These are phyloP conservation scores for Omphalotus guepiniiformis DNA, from an alignment of 768 basidiomycete species.

Conservation along the genomic window DNA sequence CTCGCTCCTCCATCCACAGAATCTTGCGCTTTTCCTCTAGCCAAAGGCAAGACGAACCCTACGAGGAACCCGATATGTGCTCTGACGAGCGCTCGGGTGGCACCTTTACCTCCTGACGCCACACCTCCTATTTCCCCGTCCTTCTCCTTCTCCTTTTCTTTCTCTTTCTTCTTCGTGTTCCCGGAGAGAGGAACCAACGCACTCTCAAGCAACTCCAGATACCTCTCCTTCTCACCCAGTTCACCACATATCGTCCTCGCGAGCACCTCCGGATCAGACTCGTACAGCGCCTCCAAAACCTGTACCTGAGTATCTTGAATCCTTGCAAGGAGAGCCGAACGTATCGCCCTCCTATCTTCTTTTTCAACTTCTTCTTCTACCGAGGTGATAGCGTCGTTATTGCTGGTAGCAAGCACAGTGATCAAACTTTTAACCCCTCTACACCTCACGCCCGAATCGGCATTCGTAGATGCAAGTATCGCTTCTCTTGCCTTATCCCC, in stretches of 20 bases:
- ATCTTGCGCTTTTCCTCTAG: slow-evolving; percentile 41
- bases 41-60: too few species aligned
- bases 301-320: slow-evolving; percentile 57
- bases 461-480: slow-evolving; percentile 49
- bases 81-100: slow-evolving; percentile 46
- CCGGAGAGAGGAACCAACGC: slow-evolving; percentile 32
- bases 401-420: slow-evolving; percentile 27
- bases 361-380: slow-evolving; percentile 38
- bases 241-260: too few species aligned
- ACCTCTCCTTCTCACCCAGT: slow-evolving; percentile 39
- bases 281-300: slow-evolving; percentile 70
- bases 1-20: slow-evolving; percentile 14
- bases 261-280: slow-evolving; percentile 26
- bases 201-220: slow-evolving; percentile 39
- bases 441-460: slow-evolving; percentile 56
- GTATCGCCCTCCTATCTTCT: too few species aligned
- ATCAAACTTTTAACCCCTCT: slow-evolving; percentile 58
- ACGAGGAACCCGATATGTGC: slow-evolving; percentile 56
- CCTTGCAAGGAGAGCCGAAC: slow-evolving; percentile 63
- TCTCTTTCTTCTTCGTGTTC: too few species aligned
- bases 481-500: too few species aligned
- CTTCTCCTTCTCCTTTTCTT: too few species aligned
- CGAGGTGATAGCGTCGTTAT: slow-evolving; percentile 5
- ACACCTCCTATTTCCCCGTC: too few species aligned
- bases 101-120: too few species aligned